Evolutionary conservation across 805 yeast genomes (phyloP), one percentile per base, ranked within the genome.

Genomic region (Ogataea minuta): DNA sequence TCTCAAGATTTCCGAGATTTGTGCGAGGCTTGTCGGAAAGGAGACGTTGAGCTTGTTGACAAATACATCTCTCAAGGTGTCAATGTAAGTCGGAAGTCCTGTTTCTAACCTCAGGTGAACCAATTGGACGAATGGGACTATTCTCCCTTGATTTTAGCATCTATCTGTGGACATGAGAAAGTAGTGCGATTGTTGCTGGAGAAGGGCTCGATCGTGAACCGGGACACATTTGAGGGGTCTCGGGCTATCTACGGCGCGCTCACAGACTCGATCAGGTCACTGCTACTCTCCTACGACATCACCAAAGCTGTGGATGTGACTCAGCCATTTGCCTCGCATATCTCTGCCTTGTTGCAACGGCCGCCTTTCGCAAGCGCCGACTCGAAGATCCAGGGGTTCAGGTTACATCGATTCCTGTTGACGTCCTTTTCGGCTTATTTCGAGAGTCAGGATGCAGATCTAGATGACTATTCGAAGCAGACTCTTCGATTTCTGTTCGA

Each of bases 181-280:
- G 70, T 85, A 4, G 93, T 85, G n/a, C 67, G 64, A 37, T 57
- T 79, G 34, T 62, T 85, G 15, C 63, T 85, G 8, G 69, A 74
- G 31, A 62, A 77, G 31, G 95, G 95, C 6, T 88, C 93, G 0
- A 69, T 78, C 6, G 84, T 91, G 57, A 90, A 83, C 57, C 70
- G 87, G 52, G 91, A 84, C 54, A 80, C 89, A n/a, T 79, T 79
- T 53, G 85, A 84, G 57, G 93, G 95, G 2, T 86, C 82, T 9
- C 40, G 84, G 30, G 84, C 91, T 48, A 69, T 84, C 2, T 84
- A 85, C 53, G 93, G 90, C 2, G 93, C 95, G 0, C 60, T 85
- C 40, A 85, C 73, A 12, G 88, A 83, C 53, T 57, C 66, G 4
- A 85, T 85, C 19, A 60, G 89, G 31, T 71, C 73, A 28, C 56